Evolutionary conservation across 352 stramenopile species (phyloP).

Genomic region (Phytophthora tubulina): DNA sequence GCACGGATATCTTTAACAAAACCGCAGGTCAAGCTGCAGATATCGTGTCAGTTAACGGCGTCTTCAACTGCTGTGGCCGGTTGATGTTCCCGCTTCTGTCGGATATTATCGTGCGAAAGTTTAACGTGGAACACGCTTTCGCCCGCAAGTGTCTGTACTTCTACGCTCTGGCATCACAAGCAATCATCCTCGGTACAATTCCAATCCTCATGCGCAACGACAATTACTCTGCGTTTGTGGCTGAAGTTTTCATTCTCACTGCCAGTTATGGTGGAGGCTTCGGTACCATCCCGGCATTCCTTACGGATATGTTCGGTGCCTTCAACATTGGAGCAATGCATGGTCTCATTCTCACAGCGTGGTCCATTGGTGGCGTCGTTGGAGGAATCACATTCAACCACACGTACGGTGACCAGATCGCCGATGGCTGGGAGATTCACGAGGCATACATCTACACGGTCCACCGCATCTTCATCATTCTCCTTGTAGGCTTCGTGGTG

Average conservation of each 20-base stretch:
- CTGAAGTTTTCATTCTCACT: slow-evolving; percentile 73
- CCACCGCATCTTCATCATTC: slow-evolving; percentile 68
- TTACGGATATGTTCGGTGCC: slow-evolving; percentile 87
- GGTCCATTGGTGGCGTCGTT: slow-evolving; percentile 78
- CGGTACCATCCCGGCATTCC: slow-evolving; percentile 74
- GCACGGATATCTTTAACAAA: slow-evolving; percentile 56
- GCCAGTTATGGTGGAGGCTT: slow-evolving; percentile 78
- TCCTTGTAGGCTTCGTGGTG: slow-evolving; percentile 64
- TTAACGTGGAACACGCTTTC: slow-evolving; percentile 55
- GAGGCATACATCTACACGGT: slow-evolving; percentile 77
- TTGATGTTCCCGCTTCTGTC: slow-evolving; percentile 54
- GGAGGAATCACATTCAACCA: slow-evolving; percentile 79
- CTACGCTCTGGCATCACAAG: slow-evolving; percentile 64
- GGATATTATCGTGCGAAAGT: slow-evolving; percentile 46
- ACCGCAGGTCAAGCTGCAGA: slow-evolving; percentile 37
- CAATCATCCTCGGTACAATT: slow-evolving; percentile 74
- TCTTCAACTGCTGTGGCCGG: slow-evolving; percentile 62
- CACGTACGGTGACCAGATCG: slow-evolving; percentile 54
- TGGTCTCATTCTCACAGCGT: slow-evolving; percentile 76
- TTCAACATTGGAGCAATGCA: slow-evolving; percentile 87
- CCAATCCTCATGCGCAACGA: slow-evolving; percentile 64
- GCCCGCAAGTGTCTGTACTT: slow-evolving; percentile 67
- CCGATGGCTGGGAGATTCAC: slow-evolving; percentile 40
- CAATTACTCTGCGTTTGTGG: slow-evolving; percentile 67
- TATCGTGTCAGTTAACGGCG: slow-evolving; percentile 63